phyloP scores from a whole-genome alignment of 192 early-diverging fungal species.

The Thoreauomyces humboldtii region DNA sequence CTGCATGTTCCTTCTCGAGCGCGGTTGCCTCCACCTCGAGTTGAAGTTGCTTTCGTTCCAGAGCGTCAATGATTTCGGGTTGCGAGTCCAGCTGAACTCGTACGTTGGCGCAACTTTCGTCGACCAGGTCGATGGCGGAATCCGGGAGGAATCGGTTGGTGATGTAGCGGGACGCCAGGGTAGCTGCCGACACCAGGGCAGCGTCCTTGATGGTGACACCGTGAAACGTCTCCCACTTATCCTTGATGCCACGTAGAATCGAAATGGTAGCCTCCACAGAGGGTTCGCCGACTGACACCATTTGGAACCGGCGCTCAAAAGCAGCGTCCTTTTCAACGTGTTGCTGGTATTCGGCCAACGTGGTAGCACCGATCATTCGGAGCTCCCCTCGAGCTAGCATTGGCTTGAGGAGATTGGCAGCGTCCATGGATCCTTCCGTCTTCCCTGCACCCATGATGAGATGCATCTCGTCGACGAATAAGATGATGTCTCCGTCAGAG shows the following conservation, averaged over 20 bases:
- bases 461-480: conserved; percentile 99
- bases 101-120: conserved; percentile 94
- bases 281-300: conserved; percentile 71
- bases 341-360: conserved; percentile 91
- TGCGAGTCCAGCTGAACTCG: conserved; percentile 94
- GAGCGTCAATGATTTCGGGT: conserved; percentile 91
- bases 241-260: conserved; percentile 76
- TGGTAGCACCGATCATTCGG: conserved; percentile 94
- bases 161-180: conserved; percentile 72
- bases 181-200: conserved; percentile 72
- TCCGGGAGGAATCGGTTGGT: conserved; percentile 77
- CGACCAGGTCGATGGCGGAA: conserved; percentile 82
- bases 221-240: conserved; percentile 75
- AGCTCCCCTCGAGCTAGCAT: conserved; percentile 98
- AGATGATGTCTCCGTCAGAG: conserved; percentile 80
- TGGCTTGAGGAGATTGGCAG: conserved; percentile 95
- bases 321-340: conserved; percentile 86
- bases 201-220: conserved; percentile 70
- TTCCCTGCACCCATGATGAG: conserved; percentile 92
- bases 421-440: conserved; percentile 89
- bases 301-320: conserved; percentile 79
- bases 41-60: conserved; percentile 91
- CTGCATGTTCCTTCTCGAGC: conserved; percentile 91
- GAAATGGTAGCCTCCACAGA: conserved; percentile 72
- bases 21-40: conserved; percentile 95